Conservation (phyloP, 2,329 filamentous ascomycete species). For the Neurospora crassa region DNA sequence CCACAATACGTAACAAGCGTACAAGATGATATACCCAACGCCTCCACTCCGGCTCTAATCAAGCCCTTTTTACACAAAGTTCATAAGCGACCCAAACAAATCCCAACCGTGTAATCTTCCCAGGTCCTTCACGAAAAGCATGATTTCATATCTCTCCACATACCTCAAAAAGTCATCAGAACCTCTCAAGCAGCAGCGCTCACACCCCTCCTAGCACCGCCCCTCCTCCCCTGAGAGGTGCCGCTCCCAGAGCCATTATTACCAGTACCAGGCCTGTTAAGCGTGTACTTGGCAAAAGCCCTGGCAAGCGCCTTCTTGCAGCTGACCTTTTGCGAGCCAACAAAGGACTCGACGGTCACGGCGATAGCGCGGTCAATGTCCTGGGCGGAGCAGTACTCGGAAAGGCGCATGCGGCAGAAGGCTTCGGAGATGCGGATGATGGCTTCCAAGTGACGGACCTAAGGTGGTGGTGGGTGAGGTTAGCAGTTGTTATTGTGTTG, state of each 20-base stretch:
- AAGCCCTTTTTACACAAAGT: neutral
- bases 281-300: slow-evolving; percentile 90
- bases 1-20: neutral
- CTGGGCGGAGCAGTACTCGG: slow-evolving; percentile 79
- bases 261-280: slow-evolving; percentile 38
- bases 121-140: neutral
- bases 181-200: neutral
- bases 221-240: neutral
- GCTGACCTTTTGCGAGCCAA: slow-evolving; percentile 92
- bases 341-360: slow-evolving; percentile 92
- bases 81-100: neutral
- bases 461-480: neutral
- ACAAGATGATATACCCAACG: neutral
- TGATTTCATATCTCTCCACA: neutral
- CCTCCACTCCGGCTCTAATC: neutral
- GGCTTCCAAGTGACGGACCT: slow-evolving; percentile 95
- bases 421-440: slow-evolving; percentile 92
- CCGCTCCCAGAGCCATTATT: neutral
- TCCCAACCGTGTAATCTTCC: neutral
- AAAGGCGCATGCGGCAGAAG: slow-evolving; percentile 97
- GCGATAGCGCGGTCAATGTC: slow-evolving; percentile 97
- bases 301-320: slow-evolving; percentile 92
- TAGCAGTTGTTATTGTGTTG: too few relatives aligned
- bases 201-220: neutral
- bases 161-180: neutral